phyloP scores from a whole-genome alignment of 441 rosid species.

The Melastoma candidum region DNA sequence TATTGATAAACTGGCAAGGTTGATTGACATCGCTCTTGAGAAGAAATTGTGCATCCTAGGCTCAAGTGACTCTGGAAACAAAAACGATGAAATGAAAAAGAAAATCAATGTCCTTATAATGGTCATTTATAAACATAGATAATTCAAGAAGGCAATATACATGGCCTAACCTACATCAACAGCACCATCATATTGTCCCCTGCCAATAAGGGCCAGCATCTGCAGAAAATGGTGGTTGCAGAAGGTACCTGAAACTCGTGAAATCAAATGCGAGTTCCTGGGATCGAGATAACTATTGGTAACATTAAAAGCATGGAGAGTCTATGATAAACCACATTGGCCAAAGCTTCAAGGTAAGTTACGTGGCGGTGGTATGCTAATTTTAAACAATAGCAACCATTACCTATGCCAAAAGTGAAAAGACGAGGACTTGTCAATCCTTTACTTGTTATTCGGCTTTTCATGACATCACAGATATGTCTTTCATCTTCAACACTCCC shows the following conservation, averaged over 20 bases:
- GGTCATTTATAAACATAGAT: neutral
- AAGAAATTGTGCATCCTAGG: conserved; percentile 42
- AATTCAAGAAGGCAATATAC: neutral
- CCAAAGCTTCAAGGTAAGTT: too few relatives aligned
- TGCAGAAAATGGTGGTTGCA: conserved; percentile 91
- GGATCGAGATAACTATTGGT: neutral
- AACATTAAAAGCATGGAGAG: too few relatives aligned
- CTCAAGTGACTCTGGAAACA: conserved; percentile 55
- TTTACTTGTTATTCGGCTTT: conserved; percentile 38
- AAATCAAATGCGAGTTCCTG: conserved; percentile 1
- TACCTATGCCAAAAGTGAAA: conserved; percentile 89
- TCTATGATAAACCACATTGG: neutral
- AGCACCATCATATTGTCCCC: conserved; percentile 70
- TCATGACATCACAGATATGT: conserved; percentile 54
- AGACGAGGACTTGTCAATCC: conserved; percentile 58
- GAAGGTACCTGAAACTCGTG: conserved; percentile 51
- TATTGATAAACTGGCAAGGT: conserved; percentile 49
- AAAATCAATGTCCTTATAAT: neutral
- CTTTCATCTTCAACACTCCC: conserved; percentile 80
- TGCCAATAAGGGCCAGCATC: conserved; percentile 62
- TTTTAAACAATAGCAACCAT: conserved; percentile 5
- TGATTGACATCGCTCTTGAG: conserved; percentile 40
- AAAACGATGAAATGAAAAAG: neutral
- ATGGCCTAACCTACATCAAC: conserved; percentile 45
- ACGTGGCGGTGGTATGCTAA: too few relatives aligned